Conservation (phyloP, 1,284 basidiomycete genomes). For the Marasmius oreades region DNA sequence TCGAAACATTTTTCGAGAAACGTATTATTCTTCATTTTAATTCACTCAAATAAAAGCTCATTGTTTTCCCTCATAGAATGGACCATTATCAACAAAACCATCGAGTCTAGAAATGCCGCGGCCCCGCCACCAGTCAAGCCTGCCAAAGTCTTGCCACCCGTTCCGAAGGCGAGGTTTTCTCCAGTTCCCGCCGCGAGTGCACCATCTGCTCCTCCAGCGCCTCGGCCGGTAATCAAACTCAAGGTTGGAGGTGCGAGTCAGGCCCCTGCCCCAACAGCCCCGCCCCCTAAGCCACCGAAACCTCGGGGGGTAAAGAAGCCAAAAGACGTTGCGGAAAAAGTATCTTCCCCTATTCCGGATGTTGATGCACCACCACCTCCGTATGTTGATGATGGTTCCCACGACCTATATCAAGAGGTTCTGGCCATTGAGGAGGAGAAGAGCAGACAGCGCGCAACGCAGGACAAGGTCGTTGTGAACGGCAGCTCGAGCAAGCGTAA, state of each 20-base stretch:
- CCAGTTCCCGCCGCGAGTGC: constrained; percentile 22
- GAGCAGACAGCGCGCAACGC: constrained; percentile 37
- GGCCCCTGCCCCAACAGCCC: not conserved
- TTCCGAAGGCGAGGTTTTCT: constrained; percentile 27
- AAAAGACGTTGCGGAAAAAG: constrained; percentile 25
- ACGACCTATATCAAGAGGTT: constrained; percentile 76
- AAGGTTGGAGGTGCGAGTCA: constrained; percentile 38
- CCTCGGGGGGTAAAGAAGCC: constrained; percentile 41
- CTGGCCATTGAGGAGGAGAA: constrained; percentile 67
- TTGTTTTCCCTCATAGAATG: constrained; percentile 52
- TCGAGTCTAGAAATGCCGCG: constrained; percentile 38
- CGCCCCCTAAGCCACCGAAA: constrained; percentile 27
- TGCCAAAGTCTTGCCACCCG: constrained; percentile 25
- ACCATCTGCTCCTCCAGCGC: constrained; percentile 19
- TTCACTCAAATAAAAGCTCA: not conserved
- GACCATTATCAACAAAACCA: constrained; percentile 75
- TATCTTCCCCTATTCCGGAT: constrained; percentile 22
- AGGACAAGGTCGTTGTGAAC: constrained; percentile 26
- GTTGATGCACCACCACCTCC: constrained; percentile 56
- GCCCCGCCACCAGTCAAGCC: constrained; percentile 20
- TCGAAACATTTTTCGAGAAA: constrained; percentile 86
- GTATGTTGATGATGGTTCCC: constrained; percentile 71
- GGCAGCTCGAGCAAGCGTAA: constrained; percentile 48
- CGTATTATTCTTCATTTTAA: constrained; percentile 45
- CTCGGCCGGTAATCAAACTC: constrained; percentile 57